These are phyloP conservation scores for Nemania sp. DNA, from an alignment of 2,329 filamentous ascomycete species.

Conservation along the genomic window DNA sequence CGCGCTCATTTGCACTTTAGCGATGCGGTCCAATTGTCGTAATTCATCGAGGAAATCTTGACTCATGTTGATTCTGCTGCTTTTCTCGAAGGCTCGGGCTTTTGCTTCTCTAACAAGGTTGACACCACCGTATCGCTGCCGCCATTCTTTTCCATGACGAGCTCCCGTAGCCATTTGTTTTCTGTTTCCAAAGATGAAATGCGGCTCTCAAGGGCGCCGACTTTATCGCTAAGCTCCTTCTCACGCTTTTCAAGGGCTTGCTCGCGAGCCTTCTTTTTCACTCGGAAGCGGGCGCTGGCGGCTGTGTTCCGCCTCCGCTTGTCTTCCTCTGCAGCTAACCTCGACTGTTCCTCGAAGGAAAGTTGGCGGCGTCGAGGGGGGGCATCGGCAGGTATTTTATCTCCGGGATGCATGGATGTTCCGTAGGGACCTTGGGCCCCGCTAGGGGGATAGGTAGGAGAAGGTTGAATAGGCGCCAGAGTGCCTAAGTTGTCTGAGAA, in stretches of 20 bases:
- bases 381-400: conserved; percentile 62
- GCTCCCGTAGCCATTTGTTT: conserved; percentile 61
- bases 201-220: conserved; percentile 76
- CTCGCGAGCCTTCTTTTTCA: conserved; percentile 97
- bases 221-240: conserved; percentile 86
- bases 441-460: conserved; percentile 58
- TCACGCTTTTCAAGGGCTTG: conserved; percentile 84
- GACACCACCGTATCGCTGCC: conserved; percentile 64
- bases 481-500: conserved; percentile 58
- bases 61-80: conserved; percentile 36
- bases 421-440: conserved; percentile 54
- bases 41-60: conserved; percentile 33
- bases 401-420: conserved; percentile 48
- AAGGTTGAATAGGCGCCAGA: conserved; percentile 65
- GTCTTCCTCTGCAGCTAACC: conserved; percentile 85
- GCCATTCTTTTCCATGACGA: conserved; percentile 87
- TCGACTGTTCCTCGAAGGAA: conserved; percentile 77
- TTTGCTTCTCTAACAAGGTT: conserved; percentile 65
- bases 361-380: conserved; percentile 58
- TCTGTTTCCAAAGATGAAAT: conserved; percentile 74
- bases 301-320: conserved; percentile 91
- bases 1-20: conserved; percentile 32
- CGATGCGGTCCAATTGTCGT: conserved; percentile 16
- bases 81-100: conserved; percentile 48
- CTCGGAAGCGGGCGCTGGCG: conserved; percentile 86